Evolutionary conservation across 805 yeast genomes (phyloP).

Genomic region (Barnettozyma sucrosica): DNA sequence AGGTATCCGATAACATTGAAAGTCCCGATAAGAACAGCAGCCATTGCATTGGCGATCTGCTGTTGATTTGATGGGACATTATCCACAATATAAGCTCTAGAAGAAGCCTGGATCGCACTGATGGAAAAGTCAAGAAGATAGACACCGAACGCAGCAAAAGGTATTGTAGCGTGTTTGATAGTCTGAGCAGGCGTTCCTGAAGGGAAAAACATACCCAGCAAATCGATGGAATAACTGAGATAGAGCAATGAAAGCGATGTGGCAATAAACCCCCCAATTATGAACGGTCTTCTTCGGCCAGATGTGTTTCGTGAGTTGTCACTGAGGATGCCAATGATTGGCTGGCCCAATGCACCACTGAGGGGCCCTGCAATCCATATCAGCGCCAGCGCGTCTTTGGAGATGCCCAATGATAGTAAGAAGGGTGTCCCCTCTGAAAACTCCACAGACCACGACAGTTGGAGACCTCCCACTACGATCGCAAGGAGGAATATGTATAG

Average conservation of each 20-base stretch:
- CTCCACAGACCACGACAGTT: conserved; percentile 61
- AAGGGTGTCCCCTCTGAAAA: conserved; percentile 61
- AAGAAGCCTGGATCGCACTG: conserved; percentile 52
- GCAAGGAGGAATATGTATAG: conserved; percentile 41
- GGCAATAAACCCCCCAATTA: conserved; percentile 47
- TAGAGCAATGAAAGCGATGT: conserved; percentile 40
- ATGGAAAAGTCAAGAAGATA: conserved; percentile 53
- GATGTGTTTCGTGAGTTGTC: conserved; percentile 40
- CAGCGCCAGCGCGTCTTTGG: conserved; percentile 48
- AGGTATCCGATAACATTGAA: conserved; percentile 55
- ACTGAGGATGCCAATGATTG: conserved; percentile 52
- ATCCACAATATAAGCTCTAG: conserved; percentile 58
- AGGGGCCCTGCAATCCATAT: conserved; percentile 67
- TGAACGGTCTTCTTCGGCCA: conserved; percentile 55
- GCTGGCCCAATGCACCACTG: conserved; percentile 60
- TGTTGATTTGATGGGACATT: conserved; percentile 53
- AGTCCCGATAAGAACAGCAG: conserved; percentile 55
- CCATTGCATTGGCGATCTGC: conserved; percentile 58
- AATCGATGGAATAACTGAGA: conserved; percentile 40
- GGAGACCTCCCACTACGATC: conserved; percentile 49
- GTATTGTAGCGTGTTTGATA: conserved; percentile 32
- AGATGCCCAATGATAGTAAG: conserved; percentile 53
- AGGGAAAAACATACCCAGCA: conserved; percentile 31
- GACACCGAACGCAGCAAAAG: conserved; percentile 48
- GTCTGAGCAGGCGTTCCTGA: conserved; percentile 16